Evolutionary conservation across 805 yeast species (phyloP), one percentile per base, ranked within the genome.

Genomic region (Wickerhamomyces ciferrii): DNA sequence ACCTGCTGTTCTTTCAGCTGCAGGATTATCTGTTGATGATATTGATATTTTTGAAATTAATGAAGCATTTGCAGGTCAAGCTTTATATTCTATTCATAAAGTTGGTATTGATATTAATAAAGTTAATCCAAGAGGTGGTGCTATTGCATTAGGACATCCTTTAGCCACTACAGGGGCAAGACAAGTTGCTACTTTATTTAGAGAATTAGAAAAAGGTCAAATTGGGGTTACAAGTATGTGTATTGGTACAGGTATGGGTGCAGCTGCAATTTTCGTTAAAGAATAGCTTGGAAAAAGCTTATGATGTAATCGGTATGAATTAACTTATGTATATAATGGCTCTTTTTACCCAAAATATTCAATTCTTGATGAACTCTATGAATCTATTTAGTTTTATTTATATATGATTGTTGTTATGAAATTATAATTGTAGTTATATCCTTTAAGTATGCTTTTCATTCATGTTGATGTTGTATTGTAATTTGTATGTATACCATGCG

Each of bases 181-280:
- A 67, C 97, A 91, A 71, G 76, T 88, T 44, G 91, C 97, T 39
- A 92, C 98, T 5, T 68, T 92, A 50, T 68, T 92, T 63, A 77
- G 91, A 58, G 92, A 89, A 71, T 76, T 91, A 59, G 69, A 83
- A 65, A 64, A 78, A 24, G 95, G 92, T 50, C 82, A 90, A 71
- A 69, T 90, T 53, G 98, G 98, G 54, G 83, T 92, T 44, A 87
- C 95, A 13, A 85, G 96, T 53, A 92, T 92, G 98, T 92, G 98
- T 73, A 83, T 92, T 54, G 98, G 98, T 60, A 89, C 97, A 32
- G 98, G 98, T 58, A 92, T 91, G 96, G 98, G 98, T 54, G 97
- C 97, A 31, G 98, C 98, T 42, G 85, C 92, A 14, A 73, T 91
- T 40, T 76, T 92, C 57, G 76, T 88, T 39, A 84, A 77, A 59